Percentiles rank a stretch among this genome's conserved stretches.
phyloP scores from a whole-genome alignment of 257 asterid genomes.

The Buddleja alternifolia region DNA sequence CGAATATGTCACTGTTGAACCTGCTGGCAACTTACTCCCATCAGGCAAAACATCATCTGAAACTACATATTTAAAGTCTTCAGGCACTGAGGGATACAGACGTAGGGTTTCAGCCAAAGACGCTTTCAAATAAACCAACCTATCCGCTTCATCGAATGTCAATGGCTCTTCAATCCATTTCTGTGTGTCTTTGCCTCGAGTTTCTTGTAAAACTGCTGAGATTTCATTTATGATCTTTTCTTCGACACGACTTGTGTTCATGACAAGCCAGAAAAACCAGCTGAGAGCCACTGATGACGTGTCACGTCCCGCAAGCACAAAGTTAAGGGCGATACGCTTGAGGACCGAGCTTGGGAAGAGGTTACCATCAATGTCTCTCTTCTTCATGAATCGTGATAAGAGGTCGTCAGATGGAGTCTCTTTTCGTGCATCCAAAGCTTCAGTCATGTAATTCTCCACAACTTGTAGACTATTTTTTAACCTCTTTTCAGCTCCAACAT shows the following conservation, averaged over 20 bases:
- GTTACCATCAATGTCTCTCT: constrained; percentile 61
- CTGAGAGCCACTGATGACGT: constrained; percentile 89
- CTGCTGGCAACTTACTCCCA: constrained; percentile 68
- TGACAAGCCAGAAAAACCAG: constrained; percentile 88
- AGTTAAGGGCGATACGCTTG: constrained; percentile 77
- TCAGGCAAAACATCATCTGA: constrained; percentile 76
- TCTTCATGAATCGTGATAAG: constrained; percentile 76
- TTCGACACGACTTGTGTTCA: constrained; percentile 61
- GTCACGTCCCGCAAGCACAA: constrained; percentile 84
- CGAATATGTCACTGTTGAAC: constrained; percentile 83
- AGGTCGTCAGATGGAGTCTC: constrained; percentile 75
- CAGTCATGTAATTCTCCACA: constrained; percentile 77
- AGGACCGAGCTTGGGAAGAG: constrained; percentile 50
- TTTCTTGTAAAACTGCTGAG: constrained; percentile 40
- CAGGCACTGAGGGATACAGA: constrained; percentile 81
- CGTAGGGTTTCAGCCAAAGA: constrained; percentile 82
- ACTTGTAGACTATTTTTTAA: constrained; percentile 52
- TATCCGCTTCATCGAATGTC: constrained; percentile 80
- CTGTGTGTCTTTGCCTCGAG: constrained; percentile 47
- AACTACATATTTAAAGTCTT: constrained; percentile 73
- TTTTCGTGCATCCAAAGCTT: constrained; percentile 67
- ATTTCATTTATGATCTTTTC: constrained; percentile 54
- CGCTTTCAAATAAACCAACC: constrained; percentile 65
- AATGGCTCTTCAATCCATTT: constrained; percentile 77
- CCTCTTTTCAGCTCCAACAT: constrained; percentile 60